Base-by-base conservation (phyloP, 164 flowering plant genomes). In the Aristolochia californica region DNA sequence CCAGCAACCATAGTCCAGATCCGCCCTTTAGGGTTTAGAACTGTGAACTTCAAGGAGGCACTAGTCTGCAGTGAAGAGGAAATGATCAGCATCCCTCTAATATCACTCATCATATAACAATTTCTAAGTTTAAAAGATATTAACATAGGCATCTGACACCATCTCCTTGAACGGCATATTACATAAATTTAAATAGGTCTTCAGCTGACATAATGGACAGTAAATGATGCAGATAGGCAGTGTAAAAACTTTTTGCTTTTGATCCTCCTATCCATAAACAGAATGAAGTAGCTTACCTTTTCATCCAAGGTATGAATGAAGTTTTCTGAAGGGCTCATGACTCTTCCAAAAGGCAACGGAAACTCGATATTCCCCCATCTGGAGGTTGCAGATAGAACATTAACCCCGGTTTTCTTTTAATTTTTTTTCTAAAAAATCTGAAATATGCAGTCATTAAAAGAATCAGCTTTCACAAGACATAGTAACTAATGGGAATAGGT, bases 1-100 rank as follows among this genome's bases (percentile, higher is more conserved):
- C 97, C 97, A 68, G 97, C 97, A 14, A 90, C 97, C 97, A 90
- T 90, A 0, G 97, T 90, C 97, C 97, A 90, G 45, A 87, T 85
- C 45, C 96, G 84, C 59, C 97, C 96, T 72, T 82, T 87, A 22
- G 94, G 94, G 70, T 90, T 90, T 75, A 90, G 66, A 45, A 90
- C 88, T 20, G 95, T 83, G 64, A 90, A 90, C 62, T 90, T 90
- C 79, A 87, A 66, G 26, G 97, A 90, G 61, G 97, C 87, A 72
- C 97, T 85, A 51, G 95, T 90, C 96, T 90, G 83, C 62, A 75
- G 70, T n/a, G 59, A 52, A 34, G 40, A 34, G 40, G 40, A 34
- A 34, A 34, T 9, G 34, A 28, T 34, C 40, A 34, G 40, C 40
- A 34, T 8, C 1, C 40, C 40, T 34, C 2, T 2, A 7, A 28